Base-by-base conservation (phyloP, 345 rosid species). In the Sisymbrium irio region DNA sequence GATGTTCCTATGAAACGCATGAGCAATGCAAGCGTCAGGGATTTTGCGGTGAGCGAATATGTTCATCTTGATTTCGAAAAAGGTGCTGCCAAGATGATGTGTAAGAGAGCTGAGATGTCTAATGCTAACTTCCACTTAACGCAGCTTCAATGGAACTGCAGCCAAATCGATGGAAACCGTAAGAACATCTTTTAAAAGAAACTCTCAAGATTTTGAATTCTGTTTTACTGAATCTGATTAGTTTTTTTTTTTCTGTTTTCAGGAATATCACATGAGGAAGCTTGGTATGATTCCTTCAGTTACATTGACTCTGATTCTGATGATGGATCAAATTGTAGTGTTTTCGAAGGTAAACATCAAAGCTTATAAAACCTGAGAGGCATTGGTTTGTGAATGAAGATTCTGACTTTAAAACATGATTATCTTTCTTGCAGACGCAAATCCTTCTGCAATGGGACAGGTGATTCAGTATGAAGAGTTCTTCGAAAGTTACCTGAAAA, bases 251-350 rank as follows among this genome's bases (percentile, higher is more conserved):
- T 69, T 57, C 12, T 9, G 9, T 76, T 28, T 82, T 44, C 65
- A 86, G 97, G 86, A 72, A 76, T 81, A 41, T 83, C 87, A 74
- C 85, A 85, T 45, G 97, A 91, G 62, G 97, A 91, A 71, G 88
- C 85, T 45, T 91, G 91, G 90, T 91, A 85, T 44, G 96, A 91
- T 53, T 85, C 96, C 0, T 83, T 89, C 58, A 91, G 97, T 71
- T 80, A 85, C 60, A 82, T 91, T 0, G 97, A 91, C 4, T 87
- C 97, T 56, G 96, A 87, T 39, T 87, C 93, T 20, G 97, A 91
- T 50, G 93, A 91, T 41, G 97, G 88, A 41, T 87, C 78, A 78
- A 77, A 67, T 56, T 80, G 86, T 65, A 87, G 93, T 54, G 83
- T 87, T 33, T 83, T 72, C 15, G 89, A 86, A 77, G 88, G 87